phyloP scores from a whole-genome alignment of 257 asterid genomes.

The Nicotiana otophora region DNA sequence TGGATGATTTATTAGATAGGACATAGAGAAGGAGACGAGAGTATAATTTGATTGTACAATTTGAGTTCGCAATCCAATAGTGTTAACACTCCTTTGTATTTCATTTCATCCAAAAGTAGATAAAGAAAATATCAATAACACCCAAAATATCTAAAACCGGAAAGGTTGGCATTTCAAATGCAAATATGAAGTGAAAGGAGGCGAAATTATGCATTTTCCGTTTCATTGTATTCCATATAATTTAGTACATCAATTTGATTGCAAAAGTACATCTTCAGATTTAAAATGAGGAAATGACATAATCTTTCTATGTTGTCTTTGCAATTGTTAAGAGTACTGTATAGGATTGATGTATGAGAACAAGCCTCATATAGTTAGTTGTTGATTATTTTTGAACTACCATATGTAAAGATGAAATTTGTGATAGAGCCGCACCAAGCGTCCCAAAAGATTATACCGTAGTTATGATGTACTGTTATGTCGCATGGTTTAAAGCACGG shows the following conservation, averaged over 20 bases:
- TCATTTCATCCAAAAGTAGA: background rate
- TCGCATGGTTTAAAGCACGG: too few species aligned
- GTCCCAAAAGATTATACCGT: too few species aligned
- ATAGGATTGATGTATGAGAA: too few species aligned
- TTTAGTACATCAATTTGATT: too few species aligned
- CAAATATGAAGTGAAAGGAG: background rate
- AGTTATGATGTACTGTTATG: too few species aligned
- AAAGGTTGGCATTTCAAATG: background rate
- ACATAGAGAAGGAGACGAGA: background rate
- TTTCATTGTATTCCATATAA: background rate
- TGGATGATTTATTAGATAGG: background rate
- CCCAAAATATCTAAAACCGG: background rate
- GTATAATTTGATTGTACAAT: background rate
- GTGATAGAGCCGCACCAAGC: too few species aligned
- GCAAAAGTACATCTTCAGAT: background rate
- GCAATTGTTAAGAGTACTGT: too few species aligned
- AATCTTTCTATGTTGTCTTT: too few species aligned
- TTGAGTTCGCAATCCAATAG: background rate
- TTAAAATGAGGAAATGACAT: too few species aligned
- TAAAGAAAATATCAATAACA: background rate
- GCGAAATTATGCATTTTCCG: background rate
- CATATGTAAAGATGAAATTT: too few species aligned
- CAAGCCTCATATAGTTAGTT: too few species aligned
- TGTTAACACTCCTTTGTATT: background rate
- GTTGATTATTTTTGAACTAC: too few species aligned